Evolutionary conservation across 2,329 filamentous ascomycete species (phyloP).

Genomic region (Metarhizium robertsii): DNA sequence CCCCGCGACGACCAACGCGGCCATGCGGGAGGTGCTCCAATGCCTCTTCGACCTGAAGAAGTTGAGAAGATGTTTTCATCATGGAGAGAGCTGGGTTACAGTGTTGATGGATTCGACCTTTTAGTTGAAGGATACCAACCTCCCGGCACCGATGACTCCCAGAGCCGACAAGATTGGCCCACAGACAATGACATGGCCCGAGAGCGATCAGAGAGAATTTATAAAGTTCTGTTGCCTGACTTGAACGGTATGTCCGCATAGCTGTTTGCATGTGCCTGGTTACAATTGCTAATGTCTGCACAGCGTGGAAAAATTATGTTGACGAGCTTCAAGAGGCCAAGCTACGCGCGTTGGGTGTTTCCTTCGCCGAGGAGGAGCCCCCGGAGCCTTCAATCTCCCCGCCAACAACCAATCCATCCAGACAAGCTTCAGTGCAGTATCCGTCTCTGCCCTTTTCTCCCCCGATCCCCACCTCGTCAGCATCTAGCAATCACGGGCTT

Average conservation of each 20-base stretch:
- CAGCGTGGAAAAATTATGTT: constrained; percentile 66
- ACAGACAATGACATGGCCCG: constrained; percentile 45
- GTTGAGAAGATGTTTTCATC: constrained; percentile 52
- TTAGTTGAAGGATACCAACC: constrained; percentile 33
- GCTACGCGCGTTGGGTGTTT: constrained; percentile 82
- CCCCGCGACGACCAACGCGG: constrained; percentile 61
- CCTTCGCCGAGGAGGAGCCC: constrained; percentile 64
- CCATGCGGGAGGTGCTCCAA: constrained; percentile 40
- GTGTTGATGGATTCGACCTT: constrained; percentile 59
- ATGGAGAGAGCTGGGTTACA: constrained; percentile 63
- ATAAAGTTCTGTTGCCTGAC: constrained; percentile 60
- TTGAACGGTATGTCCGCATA: constrained; percentile 40
- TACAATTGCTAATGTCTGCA: constrained; percentile 8
- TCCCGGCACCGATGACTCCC: constrained; percentile 36
- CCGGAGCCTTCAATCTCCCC: constrained; percentile 57
- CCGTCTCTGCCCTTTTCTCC: constrained; percentile 75
- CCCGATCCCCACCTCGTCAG: constrained; percentile 70
- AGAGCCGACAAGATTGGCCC: constrained; percentile 64
- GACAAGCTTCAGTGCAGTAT: constrained; percentile 65
- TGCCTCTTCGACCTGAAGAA: constrained; percentile 45
- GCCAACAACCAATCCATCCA: constrained; percentile 49
- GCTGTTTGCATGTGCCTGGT: background rate
- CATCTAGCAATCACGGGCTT: constrained; percentile 55
- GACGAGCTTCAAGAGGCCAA: constrained; percentile 83
- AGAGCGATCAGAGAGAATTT: constrained; percentile 45